A percentile compares a stretch with the other conserved stretches of the same genome.
These are phyloP conservation scores for Fusarium irregulare DNA, from an alignment of 2,329 filamentous ascomycete genomes.

Conservation along the genomic window DNA sequence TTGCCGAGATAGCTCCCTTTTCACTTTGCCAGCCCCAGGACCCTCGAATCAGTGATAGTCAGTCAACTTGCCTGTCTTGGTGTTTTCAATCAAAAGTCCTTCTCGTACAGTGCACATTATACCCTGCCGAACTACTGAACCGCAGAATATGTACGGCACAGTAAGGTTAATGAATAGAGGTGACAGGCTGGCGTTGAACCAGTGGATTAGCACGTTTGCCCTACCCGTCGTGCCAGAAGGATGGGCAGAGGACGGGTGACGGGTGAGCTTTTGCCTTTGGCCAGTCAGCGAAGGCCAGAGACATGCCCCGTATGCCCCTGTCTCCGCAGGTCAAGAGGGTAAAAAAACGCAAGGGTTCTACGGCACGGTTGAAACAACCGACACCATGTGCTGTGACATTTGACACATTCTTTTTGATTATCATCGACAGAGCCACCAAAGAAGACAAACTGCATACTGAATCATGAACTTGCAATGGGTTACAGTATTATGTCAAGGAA, in stretches of 20 bases:
- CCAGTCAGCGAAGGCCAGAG: conserved; percentile 21
- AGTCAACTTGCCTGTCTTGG: conserved; percentile 12
- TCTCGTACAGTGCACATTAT: background rate
- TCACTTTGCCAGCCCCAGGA: background rate
- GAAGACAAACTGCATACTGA: background rate
- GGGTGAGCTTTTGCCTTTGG: conserved; percentile 9
- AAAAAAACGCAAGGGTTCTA: background rate
- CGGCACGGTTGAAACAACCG: background rate
- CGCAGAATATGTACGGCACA: background rate
- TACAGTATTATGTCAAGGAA: background rate
- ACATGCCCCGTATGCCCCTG: conserved; percentile 16
- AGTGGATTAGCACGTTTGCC: conserved; percentile 17
- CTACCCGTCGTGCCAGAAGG: conserved; percentile 19
- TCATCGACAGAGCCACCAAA: conserved; percentile 18
- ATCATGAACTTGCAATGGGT: background rate
- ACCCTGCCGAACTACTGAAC: background rate
- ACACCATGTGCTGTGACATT: background rate
- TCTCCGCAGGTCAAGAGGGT: background rate
- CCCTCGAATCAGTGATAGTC: conserved; percentile 13
- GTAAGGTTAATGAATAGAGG: background rate
- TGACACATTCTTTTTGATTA: background rate
- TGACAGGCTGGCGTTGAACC: background rate
- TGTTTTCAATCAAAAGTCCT: background rate
- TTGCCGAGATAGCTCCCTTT: conserved; percentile 6
- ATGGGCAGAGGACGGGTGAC: conserved; percentile 8